Evolutionary conservation across 2,329 filamentous ascomycete genomes (phyloP).

Genomic region (Colletotrichum brevisporum): DNA sequence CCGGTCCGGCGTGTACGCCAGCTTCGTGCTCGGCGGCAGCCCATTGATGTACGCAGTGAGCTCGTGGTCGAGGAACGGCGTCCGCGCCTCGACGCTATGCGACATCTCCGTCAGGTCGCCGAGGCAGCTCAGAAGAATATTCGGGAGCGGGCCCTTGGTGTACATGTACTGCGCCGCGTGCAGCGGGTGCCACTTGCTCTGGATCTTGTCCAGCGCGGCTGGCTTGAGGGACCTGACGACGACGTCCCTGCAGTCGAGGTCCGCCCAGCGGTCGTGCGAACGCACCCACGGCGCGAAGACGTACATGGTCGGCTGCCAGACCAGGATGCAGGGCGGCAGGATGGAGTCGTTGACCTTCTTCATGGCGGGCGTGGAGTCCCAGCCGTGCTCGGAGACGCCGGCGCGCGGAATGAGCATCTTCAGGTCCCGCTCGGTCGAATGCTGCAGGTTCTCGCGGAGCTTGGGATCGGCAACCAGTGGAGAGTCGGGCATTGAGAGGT

Average conservation of each 20-base stretch:
- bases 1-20: slow-evolving; percentile 22
- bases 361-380: neutral
- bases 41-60: slow-evolving; percentile 48
- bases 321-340: neutral
- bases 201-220: slow-evolving; percentile 43
- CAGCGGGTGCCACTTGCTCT: slow-evolving; percentile 47
- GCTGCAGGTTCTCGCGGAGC: slow-evolving; percentile 18
- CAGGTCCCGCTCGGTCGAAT: neutral
- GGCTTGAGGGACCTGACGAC: slow-evolving; percentile 22
- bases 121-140: slow-evolving; percentile 47
- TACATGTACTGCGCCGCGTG: slow-evolving; percentile 48
- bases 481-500: slow-evolving; percentile 52
- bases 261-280: neutral
- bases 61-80: slow-evolving; percentile 52
- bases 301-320: slow-evolving; percentile 10
- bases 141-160: slow-evolving; percentile 43
- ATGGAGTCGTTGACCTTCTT: slow-evolving; percentile 13
- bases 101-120: slow-evolving; percentile 55
- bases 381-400: slow-evolving; percentile 24
- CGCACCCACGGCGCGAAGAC: slow-evolving; percentile 5
- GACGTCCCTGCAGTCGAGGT: slow-evolving; percentile 8
- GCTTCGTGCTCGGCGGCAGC: neutral
- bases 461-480: neutral
- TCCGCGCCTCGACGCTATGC: slow-evolving; percentile 51
- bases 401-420: slow-evolving; percentile 12